Evolutionary conservation across 1,139 yeast genomes (phyloP).

Genomic region (Torulaspora globosa): DNA sequence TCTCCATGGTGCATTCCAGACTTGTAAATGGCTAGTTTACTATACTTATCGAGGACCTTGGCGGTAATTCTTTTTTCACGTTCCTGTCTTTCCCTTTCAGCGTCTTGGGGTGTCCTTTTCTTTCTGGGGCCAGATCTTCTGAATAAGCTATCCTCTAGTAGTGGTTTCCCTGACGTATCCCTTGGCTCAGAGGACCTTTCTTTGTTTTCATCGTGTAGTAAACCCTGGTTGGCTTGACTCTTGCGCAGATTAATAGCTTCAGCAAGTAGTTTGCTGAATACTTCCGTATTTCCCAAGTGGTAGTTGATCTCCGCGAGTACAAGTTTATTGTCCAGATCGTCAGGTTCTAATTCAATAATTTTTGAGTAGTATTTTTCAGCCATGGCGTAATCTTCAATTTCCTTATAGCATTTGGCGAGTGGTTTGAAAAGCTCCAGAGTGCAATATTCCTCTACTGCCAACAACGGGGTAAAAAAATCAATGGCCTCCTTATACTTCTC

Average conservation of each 20-base stretch:
- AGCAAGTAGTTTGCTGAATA: slow-evolving; percentile 54
- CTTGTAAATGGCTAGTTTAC: slow-evolving; percentile 56
- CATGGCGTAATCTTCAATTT: slow-evolving; percentile 60
- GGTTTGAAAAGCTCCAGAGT: slow-evolving; percentile 54
- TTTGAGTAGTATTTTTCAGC: slow-evolving; percentile 65
- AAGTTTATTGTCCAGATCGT: slow-evolving; percentile 66
- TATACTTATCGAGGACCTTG: slow-evolving; percentile 61
- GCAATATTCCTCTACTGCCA: slow-evolving; percentile 47
- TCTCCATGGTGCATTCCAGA: slow-evolving; percentile 54
- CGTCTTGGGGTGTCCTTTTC: slow-evolving; percentile 40
- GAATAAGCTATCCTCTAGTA: slow-evolving; percentile 38
- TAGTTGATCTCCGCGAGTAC: slow-evolving; percentile 80
- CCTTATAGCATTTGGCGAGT: slow-evolving; percentile 75
- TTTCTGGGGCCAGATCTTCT: slow-evolving; percentile 31
- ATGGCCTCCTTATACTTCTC: slow-evolving; percentile 73
- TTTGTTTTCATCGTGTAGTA: slow-evolving; percentile 20
- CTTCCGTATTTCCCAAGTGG: slow-evolving; percentile 61
- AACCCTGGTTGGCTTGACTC: slow-evolving; percentile 34
- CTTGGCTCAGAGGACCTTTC: slow-evolving; percentile 20
- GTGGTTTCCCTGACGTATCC: slow-evolving; percentile 34
- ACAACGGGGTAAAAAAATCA: slow-evolving; percentile 53
- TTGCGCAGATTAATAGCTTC: slow-evolving; percentile 46
- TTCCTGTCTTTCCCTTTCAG: slow-evolving; percentile 55
- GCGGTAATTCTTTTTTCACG: slow-evolving; percentile 56
- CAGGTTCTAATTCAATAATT: slow-evolving; percentile 55